A percentile compares a stretch with the other conserved stretches of the same genome.
phyloP scores from a whole-genome alignment of 2,329 filamentous ascomycete genomes.

The Colletotrichum sp. region DNA sequence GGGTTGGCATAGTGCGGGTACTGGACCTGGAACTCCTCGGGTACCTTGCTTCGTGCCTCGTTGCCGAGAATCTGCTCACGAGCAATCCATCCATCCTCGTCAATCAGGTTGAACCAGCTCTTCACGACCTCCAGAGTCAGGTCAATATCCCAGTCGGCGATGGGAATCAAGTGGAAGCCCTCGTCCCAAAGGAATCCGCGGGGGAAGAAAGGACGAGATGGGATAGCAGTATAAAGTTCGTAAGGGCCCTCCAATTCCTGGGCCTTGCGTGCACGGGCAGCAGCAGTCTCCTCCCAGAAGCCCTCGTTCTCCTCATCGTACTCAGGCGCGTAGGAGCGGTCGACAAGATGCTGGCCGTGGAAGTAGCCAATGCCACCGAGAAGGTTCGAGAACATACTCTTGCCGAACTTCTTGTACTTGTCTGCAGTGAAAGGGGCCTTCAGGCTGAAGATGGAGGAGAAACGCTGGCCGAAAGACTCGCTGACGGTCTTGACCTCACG shows the following conservation, averaged over 20 bases:
- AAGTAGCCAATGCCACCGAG: constrained; percentile 96
- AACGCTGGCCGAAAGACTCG: constrained; percentile 75
- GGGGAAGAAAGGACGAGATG: constrained; percentile 94
- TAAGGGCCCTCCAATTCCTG: constrained; percentile 80
- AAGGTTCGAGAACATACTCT: constrained; percentile 92
- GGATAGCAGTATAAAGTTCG: constrained; percentile 89
- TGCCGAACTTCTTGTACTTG: constrained; percentile 80
- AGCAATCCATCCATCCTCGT: constrained; percentile 96
- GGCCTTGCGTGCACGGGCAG: constrained; percentile 72
- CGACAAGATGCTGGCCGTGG: constrained; percentile 84
- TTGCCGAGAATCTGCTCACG: constrained; percentile 92
- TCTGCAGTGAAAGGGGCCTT: constrained; percentile 76
- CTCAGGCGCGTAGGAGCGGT: constrained; percentile 88
- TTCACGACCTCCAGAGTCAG: constrained; percentile 85
- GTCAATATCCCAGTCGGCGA: constrained; percentile 94
- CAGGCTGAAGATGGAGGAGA: constrained; percentile 73
- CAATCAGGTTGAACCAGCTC: constrained; percentile 96
- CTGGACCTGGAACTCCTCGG: constrained; percentile 89
- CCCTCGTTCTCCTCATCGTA: constrained; percentile 96
- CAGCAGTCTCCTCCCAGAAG: constrained; percentile 92
- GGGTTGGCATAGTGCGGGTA: constrained; percentile 98
- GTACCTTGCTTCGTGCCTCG: constrained; percentile 95
- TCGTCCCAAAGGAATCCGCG: constrained; percentile 98
- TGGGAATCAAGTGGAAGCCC: constrained; percentile 90
- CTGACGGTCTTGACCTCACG: constrained; percentile 71